A percentile compares a stretch with the other conserved stretches of the same genome.
phyloP scores from a whole-genome alignment of 805 yeast genomes.

The Starmerella apis region DNA sequence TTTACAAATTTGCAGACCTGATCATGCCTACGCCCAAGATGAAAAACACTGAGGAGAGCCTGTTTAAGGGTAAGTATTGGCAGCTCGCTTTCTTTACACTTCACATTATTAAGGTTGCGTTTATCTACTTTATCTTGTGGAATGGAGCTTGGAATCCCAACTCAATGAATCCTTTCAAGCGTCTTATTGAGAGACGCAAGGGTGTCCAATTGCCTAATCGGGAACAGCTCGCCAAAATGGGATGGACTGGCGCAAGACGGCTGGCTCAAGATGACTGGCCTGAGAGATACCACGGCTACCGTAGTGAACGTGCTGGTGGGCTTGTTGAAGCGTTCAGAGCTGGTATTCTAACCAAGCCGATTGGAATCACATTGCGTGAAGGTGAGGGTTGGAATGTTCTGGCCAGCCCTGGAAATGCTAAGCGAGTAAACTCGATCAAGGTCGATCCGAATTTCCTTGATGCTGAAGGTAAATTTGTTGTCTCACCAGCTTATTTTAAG shows the following conservation, averaged over 20 bases:
- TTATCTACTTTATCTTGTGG: constrained; percentile 49
- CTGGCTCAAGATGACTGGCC: constrained; percentile 61
- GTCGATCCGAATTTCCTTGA: constrained; percentile 18
- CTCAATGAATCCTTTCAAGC: constrained; percentile 36
- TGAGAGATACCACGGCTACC: constrained; percentile 53
- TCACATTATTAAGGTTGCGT: constrained; percentile 53
- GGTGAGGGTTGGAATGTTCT: constrained; percentile 64
- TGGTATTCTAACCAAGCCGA: constrained; percentile 51
- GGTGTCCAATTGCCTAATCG: constrained; percentile 29
- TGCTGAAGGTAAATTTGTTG: constrained; percentile 23
- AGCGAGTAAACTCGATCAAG: constrained; percentile 5
- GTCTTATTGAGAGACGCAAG: constrained; percentile 23
- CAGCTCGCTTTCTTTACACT: constrained; percentile 66
- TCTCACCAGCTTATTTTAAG: constrained; percentile 20
- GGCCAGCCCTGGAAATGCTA: background rate
- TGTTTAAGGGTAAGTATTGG: constrained; percentile 39
- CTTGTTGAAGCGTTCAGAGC: constrained; percentile 62
- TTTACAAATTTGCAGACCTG: constrained; percentile 32
- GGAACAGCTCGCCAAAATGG: constrained; percentile 53
- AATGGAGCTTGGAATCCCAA: constrained; percentile 74
- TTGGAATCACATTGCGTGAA: constrained; percentile 52
- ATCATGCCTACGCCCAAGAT: constrained; percentile 32
- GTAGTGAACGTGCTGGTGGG: constrained; percentile 54
- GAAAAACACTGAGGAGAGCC: constrained; percentile 40
- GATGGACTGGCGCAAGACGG: constrained; percentile 92